Evolutionary conservation across 164 flowering plant species (phyloP).

Genomic region (Dillenia suffruticosa): DNA sequence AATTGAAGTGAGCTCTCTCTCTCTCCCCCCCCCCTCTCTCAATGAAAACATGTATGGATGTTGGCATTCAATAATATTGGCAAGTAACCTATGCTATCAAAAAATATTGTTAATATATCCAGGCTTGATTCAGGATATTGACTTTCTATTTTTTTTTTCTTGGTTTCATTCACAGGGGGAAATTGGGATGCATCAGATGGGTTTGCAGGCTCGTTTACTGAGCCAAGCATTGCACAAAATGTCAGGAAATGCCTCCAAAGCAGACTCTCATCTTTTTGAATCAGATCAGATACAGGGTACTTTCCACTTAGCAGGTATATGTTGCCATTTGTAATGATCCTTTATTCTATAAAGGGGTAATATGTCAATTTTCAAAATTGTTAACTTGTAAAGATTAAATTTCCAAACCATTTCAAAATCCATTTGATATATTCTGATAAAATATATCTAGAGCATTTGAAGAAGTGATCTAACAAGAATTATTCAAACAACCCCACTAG

Average conservation of each 20-base stretch:
- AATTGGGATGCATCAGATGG: conserved; percentile 99
- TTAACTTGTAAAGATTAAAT: too few species aligned
- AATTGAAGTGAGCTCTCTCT: conserved; percentile 59
- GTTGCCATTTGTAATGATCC: neutral
- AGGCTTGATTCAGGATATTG: neutral
- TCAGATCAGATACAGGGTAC: conserved; percentile 96
- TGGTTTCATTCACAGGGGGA: conserved; percentile 58
- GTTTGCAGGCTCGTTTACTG: conserved; percentile 98
- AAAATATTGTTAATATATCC: neutral
- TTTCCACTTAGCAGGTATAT: neutral
- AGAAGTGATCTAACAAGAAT: too few species aligned
- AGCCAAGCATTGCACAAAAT: conserved; percentile 99
- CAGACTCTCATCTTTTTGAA: conserved; percentile 94
- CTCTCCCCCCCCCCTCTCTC: neutral
- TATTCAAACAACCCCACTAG: too few species aligned
- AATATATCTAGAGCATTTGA: too few species aligned
- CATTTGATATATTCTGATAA: too few species aligned
- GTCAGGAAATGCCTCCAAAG: conserved; percentile 99
- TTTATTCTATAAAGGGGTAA: too few species aligned
- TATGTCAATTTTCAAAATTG: too few species aligned
- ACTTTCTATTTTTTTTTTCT: neutral
- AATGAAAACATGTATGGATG: neutral
- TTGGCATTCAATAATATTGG: too few species aligned
- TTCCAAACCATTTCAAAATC: too few species aligned
- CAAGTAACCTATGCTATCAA: too few species aligned